These are phyloP conservation scores for Hevea brasiliensis DNA, from an alignment of 345 rosid species.

Conservation along the genomic window DNA sequence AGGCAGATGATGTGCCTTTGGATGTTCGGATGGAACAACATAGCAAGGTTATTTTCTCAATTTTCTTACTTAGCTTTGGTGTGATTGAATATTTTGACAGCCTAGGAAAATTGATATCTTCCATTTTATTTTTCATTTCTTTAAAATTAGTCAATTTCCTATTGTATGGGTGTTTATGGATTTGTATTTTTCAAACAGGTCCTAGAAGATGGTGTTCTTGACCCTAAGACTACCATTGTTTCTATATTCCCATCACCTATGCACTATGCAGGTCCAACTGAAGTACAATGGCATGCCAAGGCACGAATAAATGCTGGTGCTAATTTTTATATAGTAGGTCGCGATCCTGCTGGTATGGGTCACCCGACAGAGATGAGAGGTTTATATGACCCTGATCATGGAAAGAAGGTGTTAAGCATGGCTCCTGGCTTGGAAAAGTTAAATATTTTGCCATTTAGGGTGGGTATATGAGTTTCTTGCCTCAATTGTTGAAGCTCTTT, in stretches of 20 bases:
- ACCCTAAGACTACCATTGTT: conserved; percentile 85
- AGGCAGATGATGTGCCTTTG: conserved; percentile 94
- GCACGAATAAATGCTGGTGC: conserved; percentile 96
- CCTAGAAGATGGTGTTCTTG: conserved; percentile 87
- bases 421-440: conserved; percentile 97
- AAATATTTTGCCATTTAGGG: conserved; percentile 92
- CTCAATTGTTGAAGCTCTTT: neutral
- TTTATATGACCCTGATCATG: conserved; percentile 93
- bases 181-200: conserved; percentile 45
- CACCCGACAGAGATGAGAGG: conserved; percentile 95
- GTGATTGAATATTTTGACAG: too few relatives aligned
- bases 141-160: neutral
- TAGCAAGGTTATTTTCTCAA: conserved; percentile 54
- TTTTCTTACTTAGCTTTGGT: neutral
- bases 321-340: conserved; percentile 94
- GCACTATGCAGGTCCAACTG: conserved; percentile 99
- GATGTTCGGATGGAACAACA: conserved; percentile 97
- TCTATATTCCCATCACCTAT: conserved; percentile 94
- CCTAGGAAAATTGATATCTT: neutral
- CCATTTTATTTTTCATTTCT: neutral
- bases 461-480: conserved; percentile 23
- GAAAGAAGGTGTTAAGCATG: conserved; percentile 94
- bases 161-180: neutral
- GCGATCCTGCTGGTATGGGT: conserved; percentile 99
- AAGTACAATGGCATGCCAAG: conserved; percentile 99